phyloP scores from a whole-genome alignment of 2,329 filamentous ascomycete species.

The Cladosporium velox region DNA sequence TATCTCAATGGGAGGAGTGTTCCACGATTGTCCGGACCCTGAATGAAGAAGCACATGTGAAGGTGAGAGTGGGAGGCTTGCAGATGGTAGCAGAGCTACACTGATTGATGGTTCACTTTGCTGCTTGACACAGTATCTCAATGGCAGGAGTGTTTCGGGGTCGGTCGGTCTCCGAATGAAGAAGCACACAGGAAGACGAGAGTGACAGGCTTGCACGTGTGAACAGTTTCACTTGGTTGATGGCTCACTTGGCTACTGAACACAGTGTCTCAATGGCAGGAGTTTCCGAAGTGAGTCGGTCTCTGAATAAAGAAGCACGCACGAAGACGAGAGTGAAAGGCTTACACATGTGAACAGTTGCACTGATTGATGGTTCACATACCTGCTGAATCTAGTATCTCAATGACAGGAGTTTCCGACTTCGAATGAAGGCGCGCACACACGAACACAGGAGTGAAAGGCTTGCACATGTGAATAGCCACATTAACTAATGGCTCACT shows the following conservation, averaged over 20 bases:
- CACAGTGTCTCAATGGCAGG: too few species aligned
- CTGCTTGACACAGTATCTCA: not conserved
- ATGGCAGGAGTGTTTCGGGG: not conserved
- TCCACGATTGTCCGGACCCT: not conserved
- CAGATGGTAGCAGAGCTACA: not conserved
- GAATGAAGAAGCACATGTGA: not conserved
- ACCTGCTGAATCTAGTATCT: too few species aligned
- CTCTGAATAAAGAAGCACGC: too few species aligned
- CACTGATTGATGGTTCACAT: too few species aligned
- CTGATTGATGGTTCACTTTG: not conserved
- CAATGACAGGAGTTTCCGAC: not conserved
- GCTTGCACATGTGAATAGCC: not conserved
- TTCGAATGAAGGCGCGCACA: not conserved
- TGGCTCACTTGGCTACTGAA: not conserved
- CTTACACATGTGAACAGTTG: too few species aligned
- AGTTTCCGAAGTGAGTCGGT: too few species aligned
- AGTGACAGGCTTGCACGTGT: not conserved
- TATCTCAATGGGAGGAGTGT: not conserved
- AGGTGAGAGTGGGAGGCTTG: constrained; percentile 1
- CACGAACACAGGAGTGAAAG: not conserved
- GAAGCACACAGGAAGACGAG: not conserved
- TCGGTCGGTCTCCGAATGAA: not conserved
- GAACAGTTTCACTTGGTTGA: not conserved
- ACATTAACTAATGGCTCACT: not conserved
- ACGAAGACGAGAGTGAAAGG: too few species aligned